Base-by-base conservation (phyloP, 495 filamentous ascomycete genomes). In the Lasiosphaeria miniovina region DNA sequence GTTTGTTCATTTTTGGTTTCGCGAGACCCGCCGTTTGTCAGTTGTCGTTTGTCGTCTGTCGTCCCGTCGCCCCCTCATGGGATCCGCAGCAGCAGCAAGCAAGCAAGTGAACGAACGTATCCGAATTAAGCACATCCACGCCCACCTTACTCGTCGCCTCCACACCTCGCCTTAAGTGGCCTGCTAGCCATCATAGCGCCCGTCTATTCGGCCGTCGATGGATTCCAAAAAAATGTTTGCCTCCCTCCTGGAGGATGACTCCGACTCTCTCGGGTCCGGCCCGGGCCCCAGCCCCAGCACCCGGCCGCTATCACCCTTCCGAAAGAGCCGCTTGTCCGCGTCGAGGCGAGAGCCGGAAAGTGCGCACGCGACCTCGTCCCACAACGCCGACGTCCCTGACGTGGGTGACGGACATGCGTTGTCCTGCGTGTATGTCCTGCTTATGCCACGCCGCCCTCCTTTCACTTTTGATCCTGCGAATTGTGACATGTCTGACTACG, bases 391-490 rank as follows among this genome's bases (percentile, higher is more conserved):
- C 43, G 35, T 51, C 46, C 32, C 49, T 43, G 58, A 58, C 54
- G 52, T 45, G 38, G 36, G 52, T 52, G 9, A 48, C 34, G 36
- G 54, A 40, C 60, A 58, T 45, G 32, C 59, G 10, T 45, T 71
- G 58, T 73, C 70, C 31, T 73, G 70, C 36, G 70, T 73, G 70
- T 73, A 71, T 52, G 70, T 73, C 58, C 34, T 36, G 3, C 34
- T n/a, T 51, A 15, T 48, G 17, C 3, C 33, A 7, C 11, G 49
- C 4, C 31, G 15, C 10, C 15, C 36, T 12, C 31, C 14, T 17
- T 32, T n/a, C n/a, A 3, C 46, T 38, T 43, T 46, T 46, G 43
- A 1, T 55, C 43, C 31, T 17, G 36, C 33, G 40, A 33, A 9
- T 33, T 45, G 43, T 57, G 12, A 46, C 6, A 4, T 48, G 49